Conservation (phyloP, 139 green algal genomes). For the Coelastrella sp. region DNA sequence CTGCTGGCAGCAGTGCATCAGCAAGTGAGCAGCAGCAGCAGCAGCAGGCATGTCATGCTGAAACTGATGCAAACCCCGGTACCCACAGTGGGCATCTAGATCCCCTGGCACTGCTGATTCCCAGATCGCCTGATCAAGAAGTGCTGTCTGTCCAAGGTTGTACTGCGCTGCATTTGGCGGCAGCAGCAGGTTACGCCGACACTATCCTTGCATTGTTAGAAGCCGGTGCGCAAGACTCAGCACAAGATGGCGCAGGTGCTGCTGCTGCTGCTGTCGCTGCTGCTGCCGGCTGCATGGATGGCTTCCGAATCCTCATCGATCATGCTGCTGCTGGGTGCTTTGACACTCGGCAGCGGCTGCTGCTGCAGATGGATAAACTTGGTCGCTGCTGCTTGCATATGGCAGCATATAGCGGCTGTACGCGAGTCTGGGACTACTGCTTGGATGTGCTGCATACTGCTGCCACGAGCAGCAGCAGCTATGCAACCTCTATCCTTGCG, state of each 20-base stretch:
- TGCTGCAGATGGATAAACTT: conserved; percentile 11
- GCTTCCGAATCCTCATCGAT: conserved; percentile 9
- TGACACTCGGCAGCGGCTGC: not conserved
- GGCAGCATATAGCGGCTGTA: conserved; percentile 28
- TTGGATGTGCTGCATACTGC: not conserved
- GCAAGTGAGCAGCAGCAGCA: not conserved
- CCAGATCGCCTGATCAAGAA: conserved; percentile 10
- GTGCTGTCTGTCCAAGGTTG: not conserved
- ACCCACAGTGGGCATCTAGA: not conserved
- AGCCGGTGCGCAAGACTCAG: not conserved
- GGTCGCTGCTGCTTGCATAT: not conserved
- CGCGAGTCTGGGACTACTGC: conserved; percentile 7
- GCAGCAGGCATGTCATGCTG: not conserved
- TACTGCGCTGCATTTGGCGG: conserved; percentile 33
- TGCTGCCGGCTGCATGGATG: not conserved
- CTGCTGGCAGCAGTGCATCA: not conserved
- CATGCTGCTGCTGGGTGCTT: not conserved
- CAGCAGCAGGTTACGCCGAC: not conserved
- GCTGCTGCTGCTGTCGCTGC: conserved; percentile 26
- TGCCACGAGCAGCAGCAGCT: not conserved
- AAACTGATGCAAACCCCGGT: not conserved
- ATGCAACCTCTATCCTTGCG: not conserved
- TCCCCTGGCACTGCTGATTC: not conserved
- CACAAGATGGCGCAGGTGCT: conserved; percentile 8
- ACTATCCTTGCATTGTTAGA: not conserved